Base-by-base conservation (phyloP, 78 protist genomes). In the Dictyostelium purpureum region DNA sequence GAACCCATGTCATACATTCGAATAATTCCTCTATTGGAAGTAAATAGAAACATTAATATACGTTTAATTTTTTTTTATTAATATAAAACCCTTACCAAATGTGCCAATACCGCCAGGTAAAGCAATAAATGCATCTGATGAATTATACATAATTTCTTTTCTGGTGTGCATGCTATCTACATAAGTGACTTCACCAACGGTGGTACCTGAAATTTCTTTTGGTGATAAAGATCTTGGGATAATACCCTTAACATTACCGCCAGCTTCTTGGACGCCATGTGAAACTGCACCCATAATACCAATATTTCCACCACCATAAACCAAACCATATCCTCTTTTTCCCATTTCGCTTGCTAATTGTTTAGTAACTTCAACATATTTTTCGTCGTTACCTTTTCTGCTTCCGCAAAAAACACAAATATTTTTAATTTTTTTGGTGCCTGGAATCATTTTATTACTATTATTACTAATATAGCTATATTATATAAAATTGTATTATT, bases 101-200 rank as follows among this genome's bases (percentile, higher is more conserved):
- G 95, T 92, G 49, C 95, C 95, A 10, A 92, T 42, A 52, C 95
- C 95, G 59, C 95, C 95, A 37, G 95, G 95, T 38, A 92, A 31
- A 12, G 95, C 95, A 35, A 92, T 92, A 33, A 92, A 79, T 19
- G 95, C 95, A 59, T 92, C 87, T 0, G 89, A 59, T 42, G 35
- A 16, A 18, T 77, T 56, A 43, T 92, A 92, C 90, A 92, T 81
- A 16, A 83, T 73, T 26, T 78, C 51, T 61, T 92, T 92, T 45
- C 95, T 77, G 2, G 89, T 42, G 59, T 92, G 95, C 95, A 92
- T 92, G 38, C 77, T 79, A 28, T 74, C 65, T 24, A 70, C 81
- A 21, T 42, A 69, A 4, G 26, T 43, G 6, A 81, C 79, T 14
- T 78, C 80, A 37, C 95, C 91, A 14, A 82, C 38, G 0, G 94